Conservation (phyloP, 2,329 filamentous ascomycete species). For the Sclerotinia borealis region DNA sequence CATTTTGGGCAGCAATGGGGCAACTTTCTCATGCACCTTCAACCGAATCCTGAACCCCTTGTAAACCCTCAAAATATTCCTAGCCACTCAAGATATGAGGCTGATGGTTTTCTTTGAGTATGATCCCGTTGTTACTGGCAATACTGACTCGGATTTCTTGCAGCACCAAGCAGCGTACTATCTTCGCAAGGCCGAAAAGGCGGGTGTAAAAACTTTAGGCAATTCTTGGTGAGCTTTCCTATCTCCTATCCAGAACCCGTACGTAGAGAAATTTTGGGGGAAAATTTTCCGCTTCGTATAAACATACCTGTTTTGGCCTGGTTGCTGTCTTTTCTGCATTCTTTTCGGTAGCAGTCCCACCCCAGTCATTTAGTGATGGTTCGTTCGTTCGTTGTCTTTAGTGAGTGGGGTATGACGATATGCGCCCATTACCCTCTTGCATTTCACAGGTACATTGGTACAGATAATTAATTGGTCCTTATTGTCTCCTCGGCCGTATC, state of each 20-base stretch:
- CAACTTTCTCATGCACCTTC: slow-evolving; percentile 15
- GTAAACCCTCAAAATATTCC: slow-evolving; percentile 20
- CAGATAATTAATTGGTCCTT: slow-evolving; percentile 11
- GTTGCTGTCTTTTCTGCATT: not conserved
- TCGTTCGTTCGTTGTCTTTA: slow-evolving; percentile 17
- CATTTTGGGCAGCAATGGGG: slow-evolving; percentile 42
- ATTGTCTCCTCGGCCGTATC: slow-evolving; percentile 10
- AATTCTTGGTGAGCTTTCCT: slow-evolving; percentile 75
- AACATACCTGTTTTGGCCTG: slow-evolving; percentile 6
- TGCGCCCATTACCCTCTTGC: not conserved
- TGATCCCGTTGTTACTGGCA: not conserved
- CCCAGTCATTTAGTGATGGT: slow-evolving; percentile 17
- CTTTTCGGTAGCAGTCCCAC: slow-evolving; percentile 10
- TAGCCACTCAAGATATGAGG: slow-evolving; percentile 37
- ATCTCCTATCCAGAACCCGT: slow-evolving; percentile 5
- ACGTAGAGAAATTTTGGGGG: not conserved
- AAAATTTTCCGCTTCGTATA: not conserved
- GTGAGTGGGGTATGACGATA: slow-evolving; percentile 10
- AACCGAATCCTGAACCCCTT: slow-evolving; percentile 12
- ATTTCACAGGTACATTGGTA: not conserved
- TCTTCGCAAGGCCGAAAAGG: slow-evolving; percentile 83
- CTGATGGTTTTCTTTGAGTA: slow-evolving; percentile 34
- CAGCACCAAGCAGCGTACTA: slow-evolving; percentile 82
- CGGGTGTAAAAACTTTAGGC: slow-evolving; percentile 82
- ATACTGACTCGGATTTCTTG: slow-evolving; percentile 14